These are phyloP conservation scores for Chaetomiaceae sp. DNA, from an alignment of 2,329 filamentous ascomycete genomes.

Conservation along the genomic window DNA sequence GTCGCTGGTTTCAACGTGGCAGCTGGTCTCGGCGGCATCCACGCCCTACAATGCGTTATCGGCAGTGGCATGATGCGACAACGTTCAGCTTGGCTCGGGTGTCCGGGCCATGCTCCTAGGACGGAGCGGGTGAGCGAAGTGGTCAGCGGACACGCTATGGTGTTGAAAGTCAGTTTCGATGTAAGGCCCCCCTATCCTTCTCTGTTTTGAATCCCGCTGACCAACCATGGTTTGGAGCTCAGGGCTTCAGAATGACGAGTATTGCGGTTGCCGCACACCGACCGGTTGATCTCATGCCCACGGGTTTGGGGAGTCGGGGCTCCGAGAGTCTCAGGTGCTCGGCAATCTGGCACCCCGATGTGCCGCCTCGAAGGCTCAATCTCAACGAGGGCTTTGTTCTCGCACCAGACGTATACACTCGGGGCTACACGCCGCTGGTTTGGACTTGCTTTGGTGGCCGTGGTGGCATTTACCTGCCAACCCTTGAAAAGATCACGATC, in stretches of 20 bases:
- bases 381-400: neutral
- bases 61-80: neutral
- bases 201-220: no score
- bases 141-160: neutral
- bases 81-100: slow-evolving; percentile 2
- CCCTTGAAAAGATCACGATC: neutral
- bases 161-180: neutral
- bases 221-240: neutral
- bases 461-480: neutral
- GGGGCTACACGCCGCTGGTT: neutral
- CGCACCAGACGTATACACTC: neutral
- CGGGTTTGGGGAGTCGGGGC: neutral
- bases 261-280: neutral
- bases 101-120: neutral
- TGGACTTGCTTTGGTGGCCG: neutral
- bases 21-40: neutral
- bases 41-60: neutral
- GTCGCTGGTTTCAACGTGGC: neutral
- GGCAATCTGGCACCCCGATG: neutral
- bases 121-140: neutral
- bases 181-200: neutral
- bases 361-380: neutral
- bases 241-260: slow-evolving; percentile 1
- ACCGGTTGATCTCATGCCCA: no score
- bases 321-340: neutral